Evolutionary conservation across 495 filamentous ascomycete genomes (phyloP).

Genomic region (Neurospora sublineolata): DNA sequence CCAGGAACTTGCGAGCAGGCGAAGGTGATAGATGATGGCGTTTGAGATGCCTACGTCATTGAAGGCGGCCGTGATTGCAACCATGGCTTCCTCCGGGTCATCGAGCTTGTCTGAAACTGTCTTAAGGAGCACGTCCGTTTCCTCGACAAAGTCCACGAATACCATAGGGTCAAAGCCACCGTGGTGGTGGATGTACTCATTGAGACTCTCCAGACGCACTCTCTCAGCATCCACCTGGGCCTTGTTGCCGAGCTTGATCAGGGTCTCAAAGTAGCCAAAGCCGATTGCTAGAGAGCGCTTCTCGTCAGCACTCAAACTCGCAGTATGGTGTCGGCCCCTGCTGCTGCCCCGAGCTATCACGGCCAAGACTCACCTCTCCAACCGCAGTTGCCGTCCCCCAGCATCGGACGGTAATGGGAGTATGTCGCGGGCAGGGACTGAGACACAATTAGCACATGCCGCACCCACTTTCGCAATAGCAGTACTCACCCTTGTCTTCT

Average conservation of each 20-base stretch:
- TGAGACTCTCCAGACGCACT: slow-evolving; percentile 58
- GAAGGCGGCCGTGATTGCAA: slow-evolving; percentile 58
- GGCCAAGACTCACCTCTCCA: slow-evolving; percentile 71
- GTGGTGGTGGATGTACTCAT: slow-evolving; percentile 51
- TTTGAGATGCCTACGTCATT: slow-evolving; percentile 57
- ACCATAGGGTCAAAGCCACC: slow-evolving; percentile 55
- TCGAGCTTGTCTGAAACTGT: slow-evolving; percentile 45
- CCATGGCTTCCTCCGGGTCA: slow-evolving; percentile 43
- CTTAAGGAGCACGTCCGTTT: slow-evolving; percentile 53
- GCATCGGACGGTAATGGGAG: slow-evolving; percentile 75
- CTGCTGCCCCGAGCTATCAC: background rate
- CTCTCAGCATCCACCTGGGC: slow-evolving; percentile 56
- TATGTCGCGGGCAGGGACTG: slow-evolving; percentile 77
- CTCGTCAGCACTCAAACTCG: slow-evolving; percentile 1
- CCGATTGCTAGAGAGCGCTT: slow-evolving; percentile 54
- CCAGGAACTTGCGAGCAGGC: slow-evolving; percentile 80
- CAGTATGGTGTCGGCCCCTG: background rate
- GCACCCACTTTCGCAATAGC: background rate
- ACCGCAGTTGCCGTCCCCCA: slow-evolving; percentile 91
- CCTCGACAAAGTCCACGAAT: slow-evolving; percentile 76
- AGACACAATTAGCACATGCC: slow-evolving; percentile 10
- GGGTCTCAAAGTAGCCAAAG: slow-evolving; percentile 83
- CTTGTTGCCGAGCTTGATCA: slow-evolving; percentile 55
- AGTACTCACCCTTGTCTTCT: slow-evolving; percentile 70
- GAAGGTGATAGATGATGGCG: slow-evolving; percentile 53